Conservation (phyloP, 352 stramenopile genomes). For the Phytophthora ramorum region DNA sequence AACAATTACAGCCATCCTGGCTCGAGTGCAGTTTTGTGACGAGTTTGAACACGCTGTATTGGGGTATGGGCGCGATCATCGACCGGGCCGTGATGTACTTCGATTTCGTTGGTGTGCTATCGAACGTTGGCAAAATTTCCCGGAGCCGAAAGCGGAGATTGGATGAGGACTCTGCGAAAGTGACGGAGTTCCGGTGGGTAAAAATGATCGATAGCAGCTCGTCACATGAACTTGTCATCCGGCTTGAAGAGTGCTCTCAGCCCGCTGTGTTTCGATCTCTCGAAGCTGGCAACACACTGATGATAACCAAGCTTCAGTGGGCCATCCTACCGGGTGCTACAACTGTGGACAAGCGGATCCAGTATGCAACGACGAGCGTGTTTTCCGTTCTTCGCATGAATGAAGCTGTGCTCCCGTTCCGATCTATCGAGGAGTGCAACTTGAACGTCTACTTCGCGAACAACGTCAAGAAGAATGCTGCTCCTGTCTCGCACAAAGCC, state of each 20-base stretch:
- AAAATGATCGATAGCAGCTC: constrained; percentile 69
- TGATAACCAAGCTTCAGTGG: constrained; percentile 72
- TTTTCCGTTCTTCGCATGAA: constrained; percentile 53
- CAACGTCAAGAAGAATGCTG: constrained; percentile 31
- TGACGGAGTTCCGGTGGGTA: constrained; percentile 59
- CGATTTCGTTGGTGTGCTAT: constrained; percentile 71
- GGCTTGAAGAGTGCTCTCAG: constrained; percentile 51
- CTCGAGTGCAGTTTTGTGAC: constrained; percentile 55
- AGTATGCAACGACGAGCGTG: constrained; percentile 53
- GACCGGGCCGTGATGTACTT: constrained; percentile 48
- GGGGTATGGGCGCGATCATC: constrained; percentile 15
- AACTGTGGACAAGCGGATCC: constrained; percentile 18
- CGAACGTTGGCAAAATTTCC: constrained; percentile 54
- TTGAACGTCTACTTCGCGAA: constrained; percentile 46
- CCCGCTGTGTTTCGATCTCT: constrained; percentile 52
- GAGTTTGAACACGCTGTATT: constrained; percentile 41
- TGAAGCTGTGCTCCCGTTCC: constrained; percentile 41
- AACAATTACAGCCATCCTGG: constrained; percentile 40
- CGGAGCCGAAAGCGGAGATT: constrained; percentile 39
- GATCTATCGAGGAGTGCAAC: constrained; percentile 46
- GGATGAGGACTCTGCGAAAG: constrained; percentile 1
- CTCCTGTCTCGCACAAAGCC: constrained; percentile 8
- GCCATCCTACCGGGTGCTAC: constrained; percentile 16
- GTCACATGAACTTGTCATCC: constrained; percentile 54
- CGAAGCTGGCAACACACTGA: constrained; percentile 53